Percentiles rank a stretch among this genome's conserved stretches.
Evolutionary conservation across 2,329 filamentous ascomycete genomes (phyloP).

Genomic region (Penicillium freii): DNA sequence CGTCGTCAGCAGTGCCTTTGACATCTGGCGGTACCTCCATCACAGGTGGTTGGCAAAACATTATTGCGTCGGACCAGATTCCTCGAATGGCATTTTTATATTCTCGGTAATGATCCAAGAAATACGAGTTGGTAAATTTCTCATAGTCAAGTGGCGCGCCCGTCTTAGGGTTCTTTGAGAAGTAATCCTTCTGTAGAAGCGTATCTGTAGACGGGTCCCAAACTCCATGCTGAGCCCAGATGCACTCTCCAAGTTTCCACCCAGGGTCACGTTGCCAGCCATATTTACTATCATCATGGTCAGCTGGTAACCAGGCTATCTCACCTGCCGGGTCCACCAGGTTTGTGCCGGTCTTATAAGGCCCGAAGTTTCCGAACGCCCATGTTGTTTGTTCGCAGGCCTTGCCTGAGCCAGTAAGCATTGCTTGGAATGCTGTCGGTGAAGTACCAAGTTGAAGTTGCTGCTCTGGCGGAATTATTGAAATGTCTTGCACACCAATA

Average conservation of each 20-base stretch:
- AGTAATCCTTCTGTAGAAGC: conserved; percentile 82
- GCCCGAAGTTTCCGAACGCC: conserved; percentile 91
- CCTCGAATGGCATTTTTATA: conserved; percentile 72
- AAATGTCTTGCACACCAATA: conserved; percentile 78
- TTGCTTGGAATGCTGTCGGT: conserved; percentile 90
- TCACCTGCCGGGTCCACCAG: conserved; percentile 86
- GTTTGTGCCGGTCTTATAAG: conserved; percentile 79
- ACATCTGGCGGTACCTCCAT: conserved; percentile 86
- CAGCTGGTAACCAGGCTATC: conserved; percentile 76
- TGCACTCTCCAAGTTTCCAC: conserved; percentile 90
- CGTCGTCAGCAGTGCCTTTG: conserved; percentile 84
- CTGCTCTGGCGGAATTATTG: conserved; percentile 78
- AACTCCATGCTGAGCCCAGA: conserved; percentile 96
- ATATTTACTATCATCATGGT: conserved; percentile 82
- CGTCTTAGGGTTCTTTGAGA: conserved; percentile 71
- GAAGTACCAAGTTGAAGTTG: conserved; percentile 89
- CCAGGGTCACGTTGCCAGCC: conserved; percentile 82
- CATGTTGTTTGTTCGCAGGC: conserved; percentile 87
- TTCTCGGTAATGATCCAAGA: conserved; percentile 77
- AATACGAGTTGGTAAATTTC: conserved; percentile 86
- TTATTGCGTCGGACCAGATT: conserved; percentile 75
- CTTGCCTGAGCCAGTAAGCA: conserved; percentile 85
- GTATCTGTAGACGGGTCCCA: conserved; percentile 82
- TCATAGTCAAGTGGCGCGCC: conserved; percentile 75
- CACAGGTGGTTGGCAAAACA: conserved; percentile 89